Evolutionary conservation across 2,329 filamentous ascomycete genomes (phyloP).

Genomic region (Fusarium succisae): DNA sequence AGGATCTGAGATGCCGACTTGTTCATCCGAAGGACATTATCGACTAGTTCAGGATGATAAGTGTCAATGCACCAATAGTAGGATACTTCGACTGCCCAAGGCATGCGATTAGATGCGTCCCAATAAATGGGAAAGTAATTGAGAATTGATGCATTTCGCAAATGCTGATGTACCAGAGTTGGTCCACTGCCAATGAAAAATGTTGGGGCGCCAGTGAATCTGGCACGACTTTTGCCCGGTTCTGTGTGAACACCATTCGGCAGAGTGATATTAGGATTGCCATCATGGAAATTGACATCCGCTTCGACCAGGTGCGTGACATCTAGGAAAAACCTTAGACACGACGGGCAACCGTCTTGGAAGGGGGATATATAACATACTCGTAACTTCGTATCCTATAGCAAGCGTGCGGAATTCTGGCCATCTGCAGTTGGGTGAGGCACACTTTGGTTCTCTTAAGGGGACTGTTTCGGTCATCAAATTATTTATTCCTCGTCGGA

Average conservation of each 20-base stretch:
- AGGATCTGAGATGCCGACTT: neutral
- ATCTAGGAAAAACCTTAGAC: neutral
- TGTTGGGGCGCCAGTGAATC: neutral
- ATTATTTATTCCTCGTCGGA: neutral
- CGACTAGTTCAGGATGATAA: neutral
- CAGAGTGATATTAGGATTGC: neutral
- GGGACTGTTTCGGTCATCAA: neutral
- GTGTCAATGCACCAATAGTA: neutral
- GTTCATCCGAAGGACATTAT: neutral
- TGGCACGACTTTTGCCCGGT: neutral
- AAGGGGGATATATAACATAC: neutral
- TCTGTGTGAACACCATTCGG: neutral
- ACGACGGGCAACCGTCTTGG: neutral
- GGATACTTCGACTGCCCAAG: neutral
- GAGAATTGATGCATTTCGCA: neutral
- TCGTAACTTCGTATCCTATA: neutral
- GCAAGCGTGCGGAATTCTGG: neutral
- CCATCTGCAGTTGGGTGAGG: neutral
- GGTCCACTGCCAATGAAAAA: neutral
- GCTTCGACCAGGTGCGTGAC: neutral
- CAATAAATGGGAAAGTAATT: constrained; percentile 1
- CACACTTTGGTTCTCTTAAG: neutral
- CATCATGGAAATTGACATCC: neutral
- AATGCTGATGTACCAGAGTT: neutral
- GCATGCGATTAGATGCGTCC: neutral